Conservation (phyloP, 176 grass and related monocot genomes). For the Musa troglodytarum region DNA sequence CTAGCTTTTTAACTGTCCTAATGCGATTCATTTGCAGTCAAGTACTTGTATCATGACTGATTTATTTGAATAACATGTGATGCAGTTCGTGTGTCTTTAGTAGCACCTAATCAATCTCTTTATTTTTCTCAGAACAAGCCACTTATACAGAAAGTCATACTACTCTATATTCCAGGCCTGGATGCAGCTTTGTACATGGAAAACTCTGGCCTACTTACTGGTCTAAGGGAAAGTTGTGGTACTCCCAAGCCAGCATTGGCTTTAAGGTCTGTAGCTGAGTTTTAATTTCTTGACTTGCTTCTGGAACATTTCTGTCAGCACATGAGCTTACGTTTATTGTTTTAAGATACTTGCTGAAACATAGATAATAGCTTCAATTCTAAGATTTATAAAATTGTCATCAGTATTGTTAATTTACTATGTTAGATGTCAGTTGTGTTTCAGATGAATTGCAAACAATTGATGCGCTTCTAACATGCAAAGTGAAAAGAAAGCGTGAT, state of each 20-base stretch:
- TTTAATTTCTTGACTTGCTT: not conserved
- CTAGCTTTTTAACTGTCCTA: not conserved
- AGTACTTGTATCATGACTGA: not conserved
- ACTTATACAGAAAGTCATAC: slow-evolving; percentile 76
- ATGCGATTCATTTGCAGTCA: not conserved
- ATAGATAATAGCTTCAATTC: not conserved
- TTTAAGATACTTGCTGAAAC: not conserved
- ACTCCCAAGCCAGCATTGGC: slow-evolving; percentile 86
- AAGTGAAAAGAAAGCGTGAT: slow-evolving; percentile 68
- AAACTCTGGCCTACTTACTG: slow-evolving; percentile 43
- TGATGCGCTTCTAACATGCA: slow-evolving; percentile 82
- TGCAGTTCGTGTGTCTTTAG: not conserved
- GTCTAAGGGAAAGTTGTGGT: slow-evolving; percentile 66
- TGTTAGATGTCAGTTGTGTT: slow-evolving; percentile 43
- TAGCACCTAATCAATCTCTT: slow-evolving; percentile 2
- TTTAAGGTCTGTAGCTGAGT: slow-evolving; percentile 51
- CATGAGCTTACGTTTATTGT: not conserved
- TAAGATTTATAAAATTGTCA: not conserved
- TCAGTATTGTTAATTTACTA: slow-evolving; percentile 17
- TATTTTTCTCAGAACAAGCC: slow-evolving; percentile 71
- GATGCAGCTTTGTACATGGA: slow-evolving; percentile 91
- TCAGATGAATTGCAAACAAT: slow-evolving; percentile 86
- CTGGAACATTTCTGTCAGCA: not conserved
- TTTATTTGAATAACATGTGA: not conserved
- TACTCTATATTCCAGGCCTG: slow-evolving; percentile 84